Percentiles rank a stretch among this genome's conserved stretches.
Evolutionary conservation across 2,329 filamentous ascomycete species (phyloP).

Genomic region (Sordariomycetes sp.): DNA sequence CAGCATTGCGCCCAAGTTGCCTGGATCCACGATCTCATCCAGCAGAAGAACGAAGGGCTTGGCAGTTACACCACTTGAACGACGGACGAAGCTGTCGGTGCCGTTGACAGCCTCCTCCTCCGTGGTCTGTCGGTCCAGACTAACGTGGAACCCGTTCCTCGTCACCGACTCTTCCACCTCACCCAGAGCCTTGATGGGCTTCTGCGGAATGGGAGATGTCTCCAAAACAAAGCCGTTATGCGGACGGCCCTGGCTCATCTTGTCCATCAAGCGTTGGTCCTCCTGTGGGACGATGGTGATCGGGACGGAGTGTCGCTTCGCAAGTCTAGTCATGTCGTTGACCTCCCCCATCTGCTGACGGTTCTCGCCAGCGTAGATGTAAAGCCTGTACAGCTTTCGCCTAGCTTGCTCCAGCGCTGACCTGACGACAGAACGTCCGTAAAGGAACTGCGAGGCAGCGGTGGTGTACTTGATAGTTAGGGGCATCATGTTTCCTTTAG

Average conservation of each 20-base stretch:
- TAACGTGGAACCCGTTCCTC: constrained; percentile 46
- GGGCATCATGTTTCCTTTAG: constrained; percentile 23
- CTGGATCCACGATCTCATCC: constrained; percentile 73
- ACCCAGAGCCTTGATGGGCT: constrained; percentile 54
- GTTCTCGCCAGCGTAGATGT: constrained; percentile 57
- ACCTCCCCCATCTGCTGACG: constrained; percentile 40
- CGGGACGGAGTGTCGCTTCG: constrained; percentile 37
- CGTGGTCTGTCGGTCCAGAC: constrained; percentile 56
- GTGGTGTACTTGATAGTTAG: constrained; percentile 55
- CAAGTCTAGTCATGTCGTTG: constrained; percentile 32
- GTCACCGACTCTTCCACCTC: constrained; percentile 31
- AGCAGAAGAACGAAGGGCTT: constrained; percentile 67
- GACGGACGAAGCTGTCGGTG: constrained; percentile 36
- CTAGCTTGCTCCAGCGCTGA: constrained; percentile 60
- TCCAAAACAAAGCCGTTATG: constrained; percentile 90
- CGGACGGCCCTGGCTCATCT: constrained; percentile 71
- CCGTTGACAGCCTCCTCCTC: constrained; percentile 74
- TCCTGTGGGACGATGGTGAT: constrained; percentile 50
- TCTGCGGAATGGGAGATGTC: constrained; percentile 69
- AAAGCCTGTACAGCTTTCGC: constrained; percentile 76
- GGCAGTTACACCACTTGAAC: constrained; percentile 21
- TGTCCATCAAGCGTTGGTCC: constrained; percentile 65
- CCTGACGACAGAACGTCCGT: constrained; percentile 72
- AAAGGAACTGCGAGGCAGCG: constrained; percentile 84
- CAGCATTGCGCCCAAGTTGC: constrained; percentile 83